Percentiles rank a stretch among this genome's conserved stretches.
Evolutionary conservation across 139 green algal genomes (phyloP).

Genomic region (Diplosphaera chodatii): DNA sequence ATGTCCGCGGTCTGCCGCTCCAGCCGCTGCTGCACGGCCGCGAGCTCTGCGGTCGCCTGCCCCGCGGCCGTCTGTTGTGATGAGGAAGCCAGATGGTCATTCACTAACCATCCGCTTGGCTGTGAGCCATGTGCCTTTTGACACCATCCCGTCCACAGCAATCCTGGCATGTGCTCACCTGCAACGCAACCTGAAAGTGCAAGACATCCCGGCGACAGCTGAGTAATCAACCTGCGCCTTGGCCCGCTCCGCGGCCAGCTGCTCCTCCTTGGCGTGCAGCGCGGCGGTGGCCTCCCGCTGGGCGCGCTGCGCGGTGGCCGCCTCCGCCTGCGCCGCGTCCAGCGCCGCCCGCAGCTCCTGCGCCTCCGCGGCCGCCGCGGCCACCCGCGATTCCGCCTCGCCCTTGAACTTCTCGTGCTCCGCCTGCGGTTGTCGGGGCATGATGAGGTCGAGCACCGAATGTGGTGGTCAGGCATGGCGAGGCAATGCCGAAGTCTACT

Average conservation of each 20-base stretch:
- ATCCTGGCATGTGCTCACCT: too few relatives aligned
- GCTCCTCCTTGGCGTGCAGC: constrained; percentile 14
- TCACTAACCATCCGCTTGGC: too few relatives aligned
- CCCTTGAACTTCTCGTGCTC: constrained; percentile 36
- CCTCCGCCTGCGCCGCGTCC: background rate
- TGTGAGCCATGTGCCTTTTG: too few relatives aligned
- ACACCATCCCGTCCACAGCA: too few relatives aligned
- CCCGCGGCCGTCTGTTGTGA: background rate
- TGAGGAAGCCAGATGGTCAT: too few relatives aligned
- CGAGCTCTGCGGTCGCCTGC: constrained; percentile 5
- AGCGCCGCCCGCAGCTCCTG: background rate
- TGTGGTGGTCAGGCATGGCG: too few relatives aligned
- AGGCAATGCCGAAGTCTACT: too few relatives aligned
- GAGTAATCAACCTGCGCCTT: background rate
- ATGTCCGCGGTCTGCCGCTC: background rate
- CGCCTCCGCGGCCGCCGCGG: background rate
- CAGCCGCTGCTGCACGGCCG: background rate
- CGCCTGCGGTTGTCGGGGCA: too few relatives aligned
- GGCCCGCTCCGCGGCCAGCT: background rate
- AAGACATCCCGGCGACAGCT: background rate
- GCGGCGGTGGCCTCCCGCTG: constrained; percentile 8
- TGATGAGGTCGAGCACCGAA: too few relatives aligned
- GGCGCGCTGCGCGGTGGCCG: constrained; percentile 7
- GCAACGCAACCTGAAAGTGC: too few relatives aligned
- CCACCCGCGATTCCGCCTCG: constrained; percentile 4